Percentiles rank a stretch among this genome's conserved stretches.
Evolutionary conservation across 352 stramenopile genomes (phyloP).

Genomic region (Globisporangium okanoganense): DNA sequence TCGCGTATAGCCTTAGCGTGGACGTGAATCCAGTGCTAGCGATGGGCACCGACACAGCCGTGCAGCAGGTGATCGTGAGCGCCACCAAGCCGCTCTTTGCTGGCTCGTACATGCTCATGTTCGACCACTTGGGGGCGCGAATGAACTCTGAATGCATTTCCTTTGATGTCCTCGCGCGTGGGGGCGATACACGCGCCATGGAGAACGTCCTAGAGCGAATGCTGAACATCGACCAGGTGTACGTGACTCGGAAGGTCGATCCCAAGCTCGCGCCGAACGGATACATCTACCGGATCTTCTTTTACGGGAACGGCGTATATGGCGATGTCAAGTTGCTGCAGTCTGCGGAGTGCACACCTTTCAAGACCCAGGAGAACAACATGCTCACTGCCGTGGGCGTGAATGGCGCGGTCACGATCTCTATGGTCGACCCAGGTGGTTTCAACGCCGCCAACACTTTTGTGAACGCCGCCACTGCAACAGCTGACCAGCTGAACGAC

Average conservation of each 20-base stretch:
- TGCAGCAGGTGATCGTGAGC: conserved; percentile 65
- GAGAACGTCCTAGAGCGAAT: conserved; percentile 48
- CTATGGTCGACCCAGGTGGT: conserved; percentile 43
- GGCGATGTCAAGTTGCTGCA: conserved; percentile 23
- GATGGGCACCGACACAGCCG: conserved; percentile 69
- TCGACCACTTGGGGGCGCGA: conserved; percentile 34
- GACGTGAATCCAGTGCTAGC: conserved; percentile 37
- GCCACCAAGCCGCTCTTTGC: conserved; percentile 41
- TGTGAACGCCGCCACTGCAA: conserved; percentile 32
- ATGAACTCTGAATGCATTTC: conserved; percentile 47
- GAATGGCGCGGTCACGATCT: conserved; percentile 26
- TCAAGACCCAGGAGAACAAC: conserved; percentile 71
- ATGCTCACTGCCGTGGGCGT: conserved; percentile 36
- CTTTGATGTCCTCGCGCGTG: conserved; percentile 50
- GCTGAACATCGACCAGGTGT: conserved; percentile 75
- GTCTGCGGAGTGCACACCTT: conserved; percentile 29
- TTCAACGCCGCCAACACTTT: conserved; percentile 56
- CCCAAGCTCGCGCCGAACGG: conserved; percentile 35
- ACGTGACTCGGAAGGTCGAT: conserved; percentile 49
- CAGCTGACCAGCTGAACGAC: conserved; percentile 33
- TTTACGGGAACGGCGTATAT: conserved; percentile 69
- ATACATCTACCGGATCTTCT: conserved; percentile 71
- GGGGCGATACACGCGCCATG: conserved; percentile 36
- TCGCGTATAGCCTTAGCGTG: conserved; percentile 24
- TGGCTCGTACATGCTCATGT: conserved; percentile 55